These are phyloP conservation scores for Trichocladium antarcticum DNA, from an alignment of 495 filamentous ascomycete genomes.

Conservation along the genomic window DNA sequence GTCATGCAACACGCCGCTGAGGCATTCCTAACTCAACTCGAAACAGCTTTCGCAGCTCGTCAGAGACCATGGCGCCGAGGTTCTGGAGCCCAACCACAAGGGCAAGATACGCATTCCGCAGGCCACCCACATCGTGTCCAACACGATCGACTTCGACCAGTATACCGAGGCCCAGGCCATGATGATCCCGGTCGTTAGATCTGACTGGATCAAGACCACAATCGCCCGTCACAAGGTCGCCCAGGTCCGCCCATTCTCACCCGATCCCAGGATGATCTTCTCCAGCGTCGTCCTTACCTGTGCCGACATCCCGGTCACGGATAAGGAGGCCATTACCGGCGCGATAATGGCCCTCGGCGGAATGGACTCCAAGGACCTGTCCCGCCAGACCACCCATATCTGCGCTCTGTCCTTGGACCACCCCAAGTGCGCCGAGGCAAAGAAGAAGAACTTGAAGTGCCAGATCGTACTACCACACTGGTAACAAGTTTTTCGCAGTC, in stretches of 20 bases:
- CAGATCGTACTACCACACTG: conserved; percentile 95
- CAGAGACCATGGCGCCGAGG: conserved; percentile 45
- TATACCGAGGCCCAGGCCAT: conserved; percentile 58
- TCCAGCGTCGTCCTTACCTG: conserved; percentile 67
- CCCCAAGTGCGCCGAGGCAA: conserved; percentile 54
- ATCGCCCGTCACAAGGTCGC: conserved; percentile 56
- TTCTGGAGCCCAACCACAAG: conserved; percentile 35
- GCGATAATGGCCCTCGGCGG: conserved; percentile 86
- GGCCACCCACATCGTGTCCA: conserved; percentile 74
- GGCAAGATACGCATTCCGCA: conserved; percentile 42
- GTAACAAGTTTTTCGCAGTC: conserved; percentile 42
- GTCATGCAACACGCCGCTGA: conserved; percentile 14
- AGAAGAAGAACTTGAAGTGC: conserved; percentile 51
- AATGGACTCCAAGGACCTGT: conserved; percentile 56
- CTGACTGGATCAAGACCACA: conserved; percentile 65
- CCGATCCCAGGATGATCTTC: conserved; percentile 84
- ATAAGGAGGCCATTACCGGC: conserved; percentile 85
- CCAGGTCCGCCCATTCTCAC: conserved; percentile 72
- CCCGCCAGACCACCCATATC: conserved; percentile 71
- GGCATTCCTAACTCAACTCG: conserved; percentile 17
- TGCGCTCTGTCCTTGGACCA: conserved; percentile 70
- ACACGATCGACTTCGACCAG: conserved; percentile 76
- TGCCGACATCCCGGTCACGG: conserved; percentile 69
- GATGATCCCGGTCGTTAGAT: conserved; percentile 75
- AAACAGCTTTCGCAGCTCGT: conserved; percentile 38